Evolutionary conservation across 2,329 filamentous ascomycete genomes (phyloP).

Genomic region (Chaetomium olivaceum): DNA sequence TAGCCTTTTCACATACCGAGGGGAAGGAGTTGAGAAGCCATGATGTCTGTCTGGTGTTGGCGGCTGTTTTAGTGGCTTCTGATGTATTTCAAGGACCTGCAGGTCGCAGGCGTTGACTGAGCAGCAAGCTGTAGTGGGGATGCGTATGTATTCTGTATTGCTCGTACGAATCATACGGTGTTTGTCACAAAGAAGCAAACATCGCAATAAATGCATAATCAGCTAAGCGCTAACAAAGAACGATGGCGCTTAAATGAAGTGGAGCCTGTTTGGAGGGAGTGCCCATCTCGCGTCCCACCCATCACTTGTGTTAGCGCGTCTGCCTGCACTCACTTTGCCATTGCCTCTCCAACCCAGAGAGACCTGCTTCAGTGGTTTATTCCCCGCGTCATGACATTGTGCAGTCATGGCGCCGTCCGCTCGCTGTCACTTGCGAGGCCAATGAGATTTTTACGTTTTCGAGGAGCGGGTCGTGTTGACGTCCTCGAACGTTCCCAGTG

Average conservation of each 20-base stretch:
- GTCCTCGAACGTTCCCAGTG: neutral
- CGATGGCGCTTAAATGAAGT: neutral
- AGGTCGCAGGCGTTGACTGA: neutral
- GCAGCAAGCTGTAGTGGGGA: neutral
- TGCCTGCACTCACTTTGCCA: constrained; percentile 18
- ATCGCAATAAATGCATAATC: constrained; percentile 16
- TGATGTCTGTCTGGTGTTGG: constrained; percentile 37
- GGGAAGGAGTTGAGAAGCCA: constrained; percentile 72
- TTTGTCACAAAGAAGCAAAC: neutral
- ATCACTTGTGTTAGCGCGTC: constrained; percentile 15
- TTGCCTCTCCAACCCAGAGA: neutral
- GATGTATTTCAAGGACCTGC: constrained; percentile 6
- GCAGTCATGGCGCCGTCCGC: constrained; percentile 29
- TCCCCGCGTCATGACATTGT: constrained; percentile 26
- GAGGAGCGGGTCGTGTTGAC: neutral
- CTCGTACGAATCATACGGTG: constrained; percentile 2
- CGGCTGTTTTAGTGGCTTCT: constrained; percentile 9
- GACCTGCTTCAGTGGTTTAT: neutral
- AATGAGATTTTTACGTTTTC: constrained; percentile 8
- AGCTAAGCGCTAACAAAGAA: neutral
- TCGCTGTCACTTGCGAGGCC: constrained; percentile 12
- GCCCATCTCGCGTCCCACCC: neutral
- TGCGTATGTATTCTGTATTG: constrained; percentile 6
- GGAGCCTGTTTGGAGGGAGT: too few species aligned
- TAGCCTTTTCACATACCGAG: constrained; percentile 26